These are phyloP conservation scores for Citrullus amarus DNA, from an alignment of 306 rosid genomes.

Conservation along the genomic window DNA sequence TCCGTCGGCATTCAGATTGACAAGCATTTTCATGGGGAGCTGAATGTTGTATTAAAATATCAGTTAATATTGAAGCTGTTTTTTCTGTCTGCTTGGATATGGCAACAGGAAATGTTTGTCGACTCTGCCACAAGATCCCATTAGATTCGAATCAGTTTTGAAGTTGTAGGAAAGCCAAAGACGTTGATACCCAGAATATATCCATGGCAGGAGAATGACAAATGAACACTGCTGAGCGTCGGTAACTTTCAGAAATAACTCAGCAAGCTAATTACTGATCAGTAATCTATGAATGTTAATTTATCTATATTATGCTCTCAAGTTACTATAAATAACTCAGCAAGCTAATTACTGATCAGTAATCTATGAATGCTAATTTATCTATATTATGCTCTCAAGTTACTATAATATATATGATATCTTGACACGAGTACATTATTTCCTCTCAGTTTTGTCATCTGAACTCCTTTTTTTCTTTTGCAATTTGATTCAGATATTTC, in stretches of 20 bases:
- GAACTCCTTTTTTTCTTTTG: neutral
- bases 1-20: constrained; percentile 66
- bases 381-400: neutral
- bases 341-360: neutral
- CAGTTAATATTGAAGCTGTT: neutral
- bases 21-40: constrained; percentile 6
- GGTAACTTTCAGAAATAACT: neutral
- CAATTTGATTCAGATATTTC: constrained; percentile 1
- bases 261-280: no score
- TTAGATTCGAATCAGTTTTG: neutral
- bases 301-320: no score
- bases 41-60: neutral
- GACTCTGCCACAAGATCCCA: neutral
- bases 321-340: no score
- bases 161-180: neutral
- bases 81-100: neutral
- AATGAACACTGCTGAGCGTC: neutral
- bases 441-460: neutral
- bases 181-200: neutral
- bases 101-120: neutral
- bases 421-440: neutral
- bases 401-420: neutral
- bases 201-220: neutral
- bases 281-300: no score
- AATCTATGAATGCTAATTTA: neutral